Conservation (phyloP, 164 flowering plant genomes). For the Houttuynia cordata region DNA sequence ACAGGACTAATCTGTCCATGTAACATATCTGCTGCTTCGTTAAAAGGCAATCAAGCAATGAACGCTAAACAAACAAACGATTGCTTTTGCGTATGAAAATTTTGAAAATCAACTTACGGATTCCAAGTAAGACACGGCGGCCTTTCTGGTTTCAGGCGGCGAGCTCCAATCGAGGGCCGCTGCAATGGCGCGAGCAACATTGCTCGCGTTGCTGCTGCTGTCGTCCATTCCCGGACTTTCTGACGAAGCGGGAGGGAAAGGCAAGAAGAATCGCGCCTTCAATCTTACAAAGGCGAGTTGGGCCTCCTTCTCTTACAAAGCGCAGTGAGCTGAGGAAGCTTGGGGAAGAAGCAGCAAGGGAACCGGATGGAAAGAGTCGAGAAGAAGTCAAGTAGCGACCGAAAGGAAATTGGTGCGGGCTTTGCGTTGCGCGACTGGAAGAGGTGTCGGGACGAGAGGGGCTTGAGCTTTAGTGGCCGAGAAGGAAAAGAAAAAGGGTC, state of each 20-base stretch:
- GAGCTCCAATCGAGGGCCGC: conserved; percentile 77
- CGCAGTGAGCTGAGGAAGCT: not conserved
- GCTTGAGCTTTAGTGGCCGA: no score
- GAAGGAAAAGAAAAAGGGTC: no score
- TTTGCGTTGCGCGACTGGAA: no score
- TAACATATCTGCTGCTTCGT: not conserved
- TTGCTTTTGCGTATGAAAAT: not conserved
- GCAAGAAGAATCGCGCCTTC: no score
- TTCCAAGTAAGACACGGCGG: conserved; percentile 67
- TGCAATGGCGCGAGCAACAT: conserved; percentile 63
- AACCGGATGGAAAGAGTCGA: not conserved
- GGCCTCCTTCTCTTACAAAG: not conserved
- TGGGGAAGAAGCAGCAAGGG: not conserved
- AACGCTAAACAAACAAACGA: not conserved
- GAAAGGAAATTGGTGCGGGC: no score
- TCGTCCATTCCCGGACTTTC: not conserved
- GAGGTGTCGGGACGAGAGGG: no score
- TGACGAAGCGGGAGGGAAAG: not conserved
- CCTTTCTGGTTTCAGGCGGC: conserved; percentile 53
- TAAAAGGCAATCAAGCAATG: no score
- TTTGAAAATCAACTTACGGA: conserved; percentile 29
- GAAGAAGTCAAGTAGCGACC: no score
- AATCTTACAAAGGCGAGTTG: not conserved
- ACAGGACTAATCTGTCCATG: not conserved
- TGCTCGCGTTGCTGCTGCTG: conserved; percentile 18